These are phyloP conservation scores for Moesziomyces sp. DNA, from an alignment of 1,284 basidiomycete genomes.

Conservation along the genomic window DNA sequence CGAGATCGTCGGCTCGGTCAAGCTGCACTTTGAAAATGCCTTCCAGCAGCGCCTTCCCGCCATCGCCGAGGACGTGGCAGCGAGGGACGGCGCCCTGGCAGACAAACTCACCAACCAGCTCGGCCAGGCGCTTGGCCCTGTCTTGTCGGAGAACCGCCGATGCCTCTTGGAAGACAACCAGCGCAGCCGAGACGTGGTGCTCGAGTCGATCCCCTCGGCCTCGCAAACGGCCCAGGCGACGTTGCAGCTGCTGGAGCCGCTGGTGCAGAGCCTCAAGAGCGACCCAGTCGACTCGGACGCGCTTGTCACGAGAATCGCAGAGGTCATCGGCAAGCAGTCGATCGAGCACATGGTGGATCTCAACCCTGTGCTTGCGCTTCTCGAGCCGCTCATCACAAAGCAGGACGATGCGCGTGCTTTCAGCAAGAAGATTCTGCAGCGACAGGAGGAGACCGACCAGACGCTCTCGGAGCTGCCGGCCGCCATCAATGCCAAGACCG, in stretches of 20 bases:
- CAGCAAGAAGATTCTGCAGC: constrained; percentile 44
- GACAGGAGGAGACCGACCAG: constrained; percentile 53
- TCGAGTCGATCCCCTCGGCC: constrained; percentile 15
- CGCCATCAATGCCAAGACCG: constrained; percentile 59
- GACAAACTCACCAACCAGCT: constrained; percentile 31
- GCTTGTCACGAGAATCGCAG: constrained; percentile 30
- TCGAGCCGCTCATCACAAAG: constrained; percentile 56
- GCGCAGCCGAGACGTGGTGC: constrained; percentile 15
- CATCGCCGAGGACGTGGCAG: constrained; percentile 33
- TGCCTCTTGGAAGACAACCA: constrained; percentile 24
- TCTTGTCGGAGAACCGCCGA: constrained; percentile 30
- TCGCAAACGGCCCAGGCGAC: constrained; percentile 38
- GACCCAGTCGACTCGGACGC: constrained; percentile 50
- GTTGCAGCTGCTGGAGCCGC: constrained; percentile 31
- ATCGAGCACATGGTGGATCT: constrained; percentile 57
- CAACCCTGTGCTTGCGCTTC: constrained; percentile 53
- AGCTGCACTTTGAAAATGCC: constrained; percentile 32
- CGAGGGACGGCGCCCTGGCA: constrained; percentile 10
- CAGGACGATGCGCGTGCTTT: constrained; percentile 47
- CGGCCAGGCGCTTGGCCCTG: constrained; percentile 20
- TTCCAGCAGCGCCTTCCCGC: constrained; percentile 40
- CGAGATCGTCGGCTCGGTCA: constrained; percentile 14
- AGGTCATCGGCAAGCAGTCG: constrained; percentile 54
- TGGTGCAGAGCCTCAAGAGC: constrained; percentile 42
- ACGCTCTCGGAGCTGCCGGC: constrained; percentile 48